A percentile compares a stretch with the other conserved stretches of the same genome.
phyloP scores from a whole-genome alignment of 1,139 yeast genomes.

The Geotrichum aggregatum region DNA sequence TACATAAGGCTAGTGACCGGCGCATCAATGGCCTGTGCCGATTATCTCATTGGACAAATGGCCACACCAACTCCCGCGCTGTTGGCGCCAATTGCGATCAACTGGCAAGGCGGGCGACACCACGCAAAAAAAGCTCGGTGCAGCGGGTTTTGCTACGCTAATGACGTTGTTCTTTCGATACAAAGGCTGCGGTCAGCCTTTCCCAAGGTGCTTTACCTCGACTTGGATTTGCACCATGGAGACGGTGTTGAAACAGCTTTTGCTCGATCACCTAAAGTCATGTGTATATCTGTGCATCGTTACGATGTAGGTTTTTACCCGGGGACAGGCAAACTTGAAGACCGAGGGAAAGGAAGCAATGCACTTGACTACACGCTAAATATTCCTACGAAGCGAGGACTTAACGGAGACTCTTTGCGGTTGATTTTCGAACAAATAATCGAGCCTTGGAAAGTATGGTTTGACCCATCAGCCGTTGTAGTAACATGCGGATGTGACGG shows the following conservation, averaged over 20 bases:
- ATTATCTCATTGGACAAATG: constrained; percentile 29
- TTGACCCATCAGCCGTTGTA: constrained; percentile 52
- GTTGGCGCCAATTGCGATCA: constrained; percentile 45
- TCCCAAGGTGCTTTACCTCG: constrained; percentile 57
- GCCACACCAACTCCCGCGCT: background rate
- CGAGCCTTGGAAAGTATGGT: constrained; percentile 42
- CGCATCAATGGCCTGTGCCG: constrained; percentile 53
- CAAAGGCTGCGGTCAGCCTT: constrained; percentile 46
- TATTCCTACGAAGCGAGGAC: constrained; percentile 56
- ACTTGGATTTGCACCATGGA: constrained; percentile 73
- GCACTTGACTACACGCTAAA: constrained; percentile 42
- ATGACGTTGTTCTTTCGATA: constrained; percentile 61
- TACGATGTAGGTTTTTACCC: constrained; percentile 68
- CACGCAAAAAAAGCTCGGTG: constrained; percentile 57
- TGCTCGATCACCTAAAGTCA: constrained; percentile 51
- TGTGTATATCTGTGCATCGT: constrained; percentile 62
- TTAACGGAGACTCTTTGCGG: constrained; percentile 46
- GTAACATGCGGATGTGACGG: constrained; percentile 76
- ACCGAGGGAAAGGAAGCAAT: constrained; percentile 38
- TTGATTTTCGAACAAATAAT: constrained; percentile 45
- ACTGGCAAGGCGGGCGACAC: constrained; percentile 81
- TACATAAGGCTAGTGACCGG: constrained; percentile 55
- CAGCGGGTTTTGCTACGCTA: constrained; percentile 71
- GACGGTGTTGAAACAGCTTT: constrained; percentile 75
- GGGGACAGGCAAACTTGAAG: constrained; percentile 53